Base-by-base conservation (phyloP, 2,329 filamentous ascomycete species). In the Alternaria longipes region DNA sequence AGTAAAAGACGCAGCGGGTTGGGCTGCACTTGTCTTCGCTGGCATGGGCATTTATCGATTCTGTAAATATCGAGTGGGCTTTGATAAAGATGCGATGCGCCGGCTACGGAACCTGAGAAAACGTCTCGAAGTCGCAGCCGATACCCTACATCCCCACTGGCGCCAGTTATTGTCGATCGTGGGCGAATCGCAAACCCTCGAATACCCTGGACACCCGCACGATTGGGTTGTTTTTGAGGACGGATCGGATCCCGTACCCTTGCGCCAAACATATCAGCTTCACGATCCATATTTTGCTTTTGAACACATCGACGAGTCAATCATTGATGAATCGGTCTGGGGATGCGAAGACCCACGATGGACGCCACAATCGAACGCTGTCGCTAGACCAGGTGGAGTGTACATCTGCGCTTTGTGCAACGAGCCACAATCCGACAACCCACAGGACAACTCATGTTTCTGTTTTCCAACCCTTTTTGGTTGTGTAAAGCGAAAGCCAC, bases 21-120 rank as follows among this genome's bases (percentile, higher is more conserved):
- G 85, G 85, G 82, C 81, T 2, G 80, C 84, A 11, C 78, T 88
- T 4, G 82, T 87, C 2, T 87, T 88, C 64, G 82, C 85, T 5
- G 85, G 86, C 34, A 84, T 84, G 75, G 85, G 86, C 2, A 81
- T 88, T 14, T 87, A 87, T 71, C 81, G 85, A 81, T 88, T 87
- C 71, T 87, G 85, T 81, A 88, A 88, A 68, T 87, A 87, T 68
- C 81, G 85, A 44, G 82, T 84, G 1, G 83, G 83, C 5, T 86
- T 87, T 67, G 80, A 82, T 42, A 79, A 81, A 5, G 83, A 84
- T 16, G 82, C 84, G 4, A 83, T 86, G 74, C 77, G 80, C 36
- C 80, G 81, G 2, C 75, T 87, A 7, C 77, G 78, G 16, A 77
- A 76, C 32, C 68, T 86, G 8, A 73, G 79, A 41, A 80, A 82